Percentiles rank a stretch among this genome's conserved stretches.
phyloP scores from a whole-genome alignment of 1,284 basidiomycete genomes.

The Sanguinoderma infundibulare region DNA sequence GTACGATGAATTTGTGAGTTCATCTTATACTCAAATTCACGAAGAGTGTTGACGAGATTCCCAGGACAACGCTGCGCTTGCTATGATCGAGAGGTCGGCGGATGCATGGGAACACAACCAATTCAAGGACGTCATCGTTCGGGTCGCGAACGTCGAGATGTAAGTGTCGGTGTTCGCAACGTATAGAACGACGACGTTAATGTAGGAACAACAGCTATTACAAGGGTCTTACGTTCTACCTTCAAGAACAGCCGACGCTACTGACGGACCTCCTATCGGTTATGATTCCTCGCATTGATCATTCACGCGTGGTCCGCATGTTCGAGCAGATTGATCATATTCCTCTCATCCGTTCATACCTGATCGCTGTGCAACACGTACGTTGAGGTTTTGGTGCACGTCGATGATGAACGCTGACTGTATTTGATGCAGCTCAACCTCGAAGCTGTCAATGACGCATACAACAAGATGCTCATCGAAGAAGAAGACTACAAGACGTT shows the following conservation, averaged over 20 bases:
- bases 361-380: slow-evolving; percentile 95
- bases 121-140: slow-evolving; percentile 95
- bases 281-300: slow-evolving; percentile 92
- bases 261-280: slow-evolving; percentile 94
- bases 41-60: slow-evolving; percentile 15
- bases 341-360: slow-evolving; percentile 93
- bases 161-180: slow-evolving; percentile 35
- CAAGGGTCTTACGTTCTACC: slow-evolving; percentile 87
- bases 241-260: slow-evolving; percentile 92
- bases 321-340: slow-evolving; percentile 96
- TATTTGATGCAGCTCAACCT: slow-evolving; percentile 76
- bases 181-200: background rate
- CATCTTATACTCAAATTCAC: background rate
- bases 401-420: background rate
- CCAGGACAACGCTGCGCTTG: slow-evolving; percentile 92
- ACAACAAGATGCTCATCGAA: slow-evolving; percentile 96
- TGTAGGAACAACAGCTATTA: slow-evolving; percentile 66
- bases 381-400: slow-evolving; percentile 32
- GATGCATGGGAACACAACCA: slow-evolving; percentile 99
- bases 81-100: slow-evolving; percentile 97
- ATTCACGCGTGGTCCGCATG: slow-evolving; percentile 93
- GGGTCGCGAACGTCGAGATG: slow-evolving; percentile 98
- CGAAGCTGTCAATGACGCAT: slow-evolving; percentile 96
- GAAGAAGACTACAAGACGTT: slow-evolving; percentile 99
- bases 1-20: slow-evolving; percentile 89